These are phyloP conservation scores for Citeromyces hawaiiensis DNA, from an alignment of 1,139 yeast species.

Conservation along the genomic window DNA sequence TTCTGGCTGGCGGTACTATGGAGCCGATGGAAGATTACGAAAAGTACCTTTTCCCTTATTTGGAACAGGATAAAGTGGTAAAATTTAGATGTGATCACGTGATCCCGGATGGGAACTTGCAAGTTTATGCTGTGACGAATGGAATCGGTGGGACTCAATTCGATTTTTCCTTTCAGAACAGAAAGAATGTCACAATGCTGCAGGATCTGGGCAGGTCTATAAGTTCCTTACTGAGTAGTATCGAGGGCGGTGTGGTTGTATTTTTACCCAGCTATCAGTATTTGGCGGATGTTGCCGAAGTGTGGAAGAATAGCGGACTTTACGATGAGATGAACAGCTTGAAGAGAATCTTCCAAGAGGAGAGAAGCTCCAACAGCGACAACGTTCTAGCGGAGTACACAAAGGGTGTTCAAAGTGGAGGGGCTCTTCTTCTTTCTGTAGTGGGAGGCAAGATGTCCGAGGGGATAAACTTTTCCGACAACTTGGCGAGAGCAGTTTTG, in stretches of 20 bases:
- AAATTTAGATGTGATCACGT: constrained; percentile 75
- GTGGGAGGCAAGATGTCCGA: constrained; percentile 93
- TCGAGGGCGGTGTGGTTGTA: constrained; percentile 68
- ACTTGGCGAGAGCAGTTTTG: constrained; percentile 74
- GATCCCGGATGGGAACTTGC: constrained; percentile 57
- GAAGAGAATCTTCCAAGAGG: constrained; percentile 47
- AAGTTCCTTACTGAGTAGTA: constrained; percentile 22
- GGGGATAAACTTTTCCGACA: constrained; percentile 85
- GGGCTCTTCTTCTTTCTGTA: constrained; percentile 69
- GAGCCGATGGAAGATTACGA: constrained; percentile 71
- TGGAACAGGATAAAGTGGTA: constrained; percentile 26
- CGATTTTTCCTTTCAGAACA: constrained; percentile 58
- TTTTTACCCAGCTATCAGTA: constrained; percentile 83
- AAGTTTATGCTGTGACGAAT: constrained; percentile 38
- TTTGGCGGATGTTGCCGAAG: constrained; percentile 30
- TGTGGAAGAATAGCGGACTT: constrained; percentile 33
- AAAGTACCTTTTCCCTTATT: constrained; percentile 51
- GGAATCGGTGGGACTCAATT: constrained; percentile 20
- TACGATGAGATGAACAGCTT: constrained; percentile 19
- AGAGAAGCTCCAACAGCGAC: constrained; percentile 26
- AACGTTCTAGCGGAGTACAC: constrained; percentile 38
- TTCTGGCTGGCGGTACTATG: constrained; percentile 95
- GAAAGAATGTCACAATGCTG: constrained; percentile 36
- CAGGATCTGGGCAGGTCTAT: constrained; percentile 39
- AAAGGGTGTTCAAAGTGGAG: constrained; percentile 19